Base-by-base conservation (phyloP, 805 yeast genomes). In the Tetrapisispora pingtungensis region DNA sequence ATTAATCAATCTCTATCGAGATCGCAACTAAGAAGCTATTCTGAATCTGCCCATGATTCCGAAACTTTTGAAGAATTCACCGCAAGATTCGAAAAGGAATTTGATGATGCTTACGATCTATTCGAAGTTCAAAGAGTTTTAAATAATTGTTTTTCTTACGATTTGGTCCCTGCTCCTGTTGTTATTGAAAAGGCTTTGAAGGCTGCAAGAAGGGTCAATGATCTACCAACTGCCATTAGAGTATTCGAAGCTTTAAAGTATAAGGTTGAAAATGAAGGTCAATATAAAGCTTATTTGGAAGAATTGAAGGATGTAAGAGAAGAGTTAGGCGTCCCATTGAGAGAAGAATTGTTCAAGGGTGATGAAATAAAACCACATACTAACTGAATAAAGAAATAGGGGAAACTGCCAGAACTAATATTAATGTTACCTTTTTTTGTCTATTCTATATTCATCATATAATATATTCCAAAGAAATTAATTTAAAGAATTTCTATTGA, bases 171-270 rank as follows among this genome's bases (percentile, higher is more conserved):
- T 55, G 90, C 98, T 27, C 98, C 98, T 55, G 78, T 84, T 50
- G 97, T 93, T 51, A 77, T 93, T 62, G 96, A 86, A 71, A 85
- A 84, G 71, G 98, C 98, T 40, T 76, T 93, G 65, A 81, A 85
- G 72, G 98, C 98, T 40, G 89, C 97, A 58, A 89, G 98, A 81
- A 86, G 97, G 73, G 97, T 93, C 56, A 87, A 93, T 71, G 98
- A 93, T 73, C 86, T 86, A 72, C 96, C 98, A 49, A 89, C 97
- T 48, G 98, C 98, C 45, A 93, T 88, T 56, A 85, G 98, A 73
- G 96, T 95, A 46, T 93, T 93, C 61, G 98, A 90, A 75, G 97
- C 95, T 55, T 78, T 93, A 66, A 86, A 84, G 69, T 86, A 80
- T 80, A 93, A 93, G 75, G 97, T 93, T 53, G 97, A 90, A 70